Percentiles rank a stretch among this genome's conserved stretches.
Conservation (phyloP, 495 filamentous ascomycete species). For the Melanomma pulvis-pyrius region DNA sequence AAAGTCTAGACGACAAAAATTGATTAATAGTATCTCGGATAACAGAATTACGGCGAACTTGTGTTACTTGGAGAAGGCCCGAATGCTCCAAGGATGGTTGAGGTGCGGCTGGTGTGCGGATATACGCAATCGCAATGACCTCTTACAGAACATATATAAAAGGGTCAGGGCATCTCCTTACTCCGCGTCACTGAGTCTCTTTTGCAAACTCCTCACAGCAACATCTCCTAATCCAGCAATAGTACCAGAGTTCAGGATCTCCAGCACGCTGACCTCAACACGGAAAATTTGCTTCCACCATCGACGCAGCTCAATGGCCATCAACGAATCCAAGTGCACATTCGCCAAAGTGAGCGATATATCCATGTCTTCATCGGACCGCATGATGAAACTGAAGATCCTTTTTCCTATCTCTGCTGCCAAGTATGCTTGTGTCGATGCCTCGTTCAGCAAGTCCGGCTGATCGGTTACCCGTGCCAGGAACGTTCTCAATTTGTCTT, state of each 20-base stretch:
- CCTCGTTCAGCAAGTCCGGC: not conserved
- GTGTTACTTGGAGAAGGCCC: too few relatives aligned
- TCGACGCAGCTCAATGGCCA: slow-evolving; percentile 9
- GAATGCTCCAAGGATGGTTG: too few relatives aligned
- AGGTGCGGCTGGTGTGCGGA: too few relatives aligned
- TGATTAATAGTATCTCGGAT: too few relatives aligned
- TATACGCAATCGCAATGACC: too few relatives aligned
- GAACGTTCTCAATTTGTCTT: not conserved
- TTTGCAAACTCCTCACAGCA: too few relatives aligned
- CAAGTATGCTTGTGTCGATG: not conserved
- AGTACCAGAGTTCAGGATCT: slow-evolving; percentile 7
- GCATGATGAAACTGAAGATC: slow-evolving; percentile 7
- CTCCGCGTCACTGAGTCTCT: too few relatives aligned
- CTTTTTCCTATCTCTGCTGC: slow-evolving; percentile 9
- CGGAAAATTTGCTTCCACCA: slow-evolving; percentile 22
- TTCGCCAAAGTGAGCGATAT: not conserved
- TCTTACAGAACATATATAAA: too few relatives aligned
- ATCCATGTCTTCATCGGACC: slow-evolving; percentile 9
- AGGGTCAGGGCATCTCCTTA: too few relatives aligned
- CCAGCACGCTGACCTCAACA: slow-evolving; percentile 18
- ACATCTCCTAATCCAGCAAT: not conserved
- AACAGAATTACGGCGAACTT: too few relatives aligned
- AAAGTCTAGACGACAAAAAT: too few relatives aligned
- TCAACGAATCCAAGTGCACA: slow-evolving; percentile 13
- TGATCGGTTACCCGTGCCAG: not conserved